A percentile compares a stretch with the other conserved stretches of the same genome.
phyloP scores from a whole-genome alignment of 805 yeast species.

The Candida mattraensis region DNA sequence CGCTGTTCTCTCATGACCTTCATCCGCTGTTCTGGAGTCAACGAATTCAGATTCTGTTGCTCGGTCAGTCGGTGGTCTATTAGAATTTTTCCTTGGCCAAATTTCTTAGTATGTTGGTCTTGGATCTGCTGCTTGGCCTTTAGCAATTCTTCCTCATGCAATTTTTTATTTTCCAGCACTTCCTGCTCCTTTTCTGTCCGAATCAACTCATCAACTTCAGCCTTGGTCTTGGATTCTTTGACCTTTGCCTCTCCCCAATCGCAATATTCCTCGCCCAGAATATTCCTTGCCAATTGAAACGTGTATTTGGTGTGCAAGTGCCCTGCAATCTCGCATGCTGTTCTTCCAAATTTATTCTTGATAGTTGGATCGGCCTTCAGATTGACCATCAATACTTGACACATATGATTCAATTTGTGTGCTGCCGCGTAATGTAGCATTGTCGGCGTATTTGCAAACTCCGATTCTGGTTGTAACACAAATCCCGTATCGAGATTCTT shows the following conservation, averaged over 20 bases:
- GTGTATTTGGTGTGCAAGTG: conserved; percentile 46
- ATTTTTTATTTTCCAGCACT: conserved; percentile 38
- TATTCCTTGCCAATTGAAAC: conserved; percentile 67
- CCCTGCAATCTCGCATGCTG: conserved; percentile 67
- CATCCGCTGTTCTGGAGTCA: conserved; percentile 72
- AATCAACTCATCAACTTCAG: conserved; percentile 49
- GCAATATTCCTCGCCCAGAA: conserved; percentile 65
- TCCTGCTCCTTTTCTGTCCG: conserved; percentile 35
- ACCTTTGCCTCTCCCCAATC: conserved; percentile 72
- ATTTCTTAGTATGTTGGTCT: conserved; percentile 25
- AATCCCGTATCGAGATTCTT: conserved; percentile 56
- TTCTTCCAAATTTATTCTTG: conserved; percentile 51
- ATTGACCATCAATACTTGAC: conserved; percentile 57
- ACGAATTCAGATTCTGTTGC: conserved; percentile 52
- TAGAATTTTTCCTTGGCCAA: conserved; percentile 38
- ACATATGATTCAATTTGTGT: conserved; percentile 65
- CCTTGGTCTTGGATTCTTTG: conserved; percentile 57
- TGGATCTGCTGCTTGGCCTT: conserved; percentile 41
- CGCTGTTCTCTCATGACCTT: conserved; percentile 89
- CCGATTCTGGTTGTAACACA: conserved; percentile 51
- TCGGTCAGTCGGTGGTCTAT: conserved; percentile 22
- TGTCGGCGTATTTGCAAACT: conserved; percentile 63
- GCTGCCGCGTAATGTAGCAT: conserved; percentile 76
- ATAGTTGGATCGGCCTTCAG: conserved; percentile 71
- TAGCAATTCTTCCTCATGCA: conserved; percentile 46